Conservation (phyloP, 345 rosid species). For the Eucalyptus sp. region DNA sequence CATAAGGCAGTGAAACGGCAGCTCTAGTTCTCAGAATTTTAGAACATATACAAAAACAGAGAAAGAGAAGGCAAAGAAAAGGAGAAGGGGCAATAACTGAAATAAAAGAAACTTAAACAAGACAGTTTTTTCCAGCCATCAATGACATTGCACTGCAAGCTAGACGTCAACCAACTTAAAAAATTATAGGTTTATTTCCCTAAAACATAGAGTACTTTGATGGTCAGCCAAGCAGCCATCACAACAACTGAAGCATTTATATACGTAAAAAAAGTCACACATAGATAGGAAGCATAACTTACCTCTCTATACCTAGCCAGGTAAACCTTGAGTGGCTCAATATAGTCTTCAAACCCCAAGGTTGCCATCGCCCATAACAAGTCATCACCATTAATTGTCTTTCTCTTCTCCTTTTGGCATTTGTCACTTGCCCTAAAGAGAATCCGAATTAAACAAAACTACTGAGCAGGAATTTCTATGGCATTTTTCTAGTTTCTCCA, state of each 20-base stretch:
- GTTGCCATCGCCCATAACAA: constrained; percentile 97
- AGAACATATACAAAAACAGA: neutral
- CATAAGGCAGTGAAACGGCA: neutral
- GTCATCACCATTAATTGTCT: constrained; percentile 95
- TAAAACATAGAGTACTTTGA: neutral
- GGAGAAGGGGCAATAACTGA: neutral
- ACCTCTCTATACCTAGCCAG: constrained; percentile 86
- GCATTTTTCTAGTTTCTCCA: neutral
- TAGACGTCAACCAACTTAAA: neutral
- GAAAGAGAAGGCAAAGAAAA: neutral
- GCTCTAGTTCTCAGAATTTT: neutral
- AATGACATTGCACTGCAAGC: neutral
- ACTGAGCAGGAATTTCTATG: neutral
- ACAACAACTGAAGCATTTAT: neutral
- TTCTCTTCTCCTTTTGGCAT: constrained; percentile 98
- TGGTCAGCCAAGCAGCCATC: neutral
- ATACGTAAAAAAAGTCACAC: neutral
- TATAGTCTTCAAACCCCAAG: constrained; percentile 93
- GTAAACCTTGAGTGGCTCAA: constrained; percentile 81
- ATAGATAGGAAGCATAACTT: neutral
- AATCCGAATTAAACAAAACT: neutral
- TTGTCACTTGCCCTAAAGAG: constrained; percentile 82
- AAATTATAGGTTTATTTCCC: neutral
- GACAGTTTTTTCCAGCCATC: neutral
- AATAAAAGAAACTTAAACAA: neutral